Evolutionary conservation across 2,329 filamentous ascomycete genomes (phyloP).

Genomic region (Monosporascus sp.): DNA sequence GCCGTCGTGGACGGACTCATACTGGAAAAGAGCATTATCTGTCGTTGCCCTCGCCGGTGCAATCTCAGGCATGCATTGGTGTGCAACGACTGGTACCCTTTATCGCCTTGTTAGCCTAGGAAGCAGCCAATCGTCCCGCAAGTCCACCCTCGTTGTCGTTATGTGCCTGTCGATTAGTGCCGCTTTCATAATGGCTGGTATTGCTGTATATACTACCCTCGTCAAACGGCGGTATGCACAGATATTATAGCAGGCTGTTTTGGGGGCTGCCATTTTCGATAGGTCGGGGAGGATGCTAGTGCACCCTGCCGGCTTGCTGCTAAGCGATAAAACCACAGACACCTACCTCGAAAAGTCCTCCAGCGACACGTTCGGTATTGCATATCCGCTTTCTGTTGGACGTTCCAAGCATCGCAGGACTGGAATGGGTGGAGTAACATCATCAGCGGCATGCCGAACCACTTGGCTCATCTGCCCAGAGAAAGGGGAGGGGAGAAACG

Average conservation of each 20-base stretch:
- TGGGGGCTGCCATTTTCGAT: constrained; percentile 63
- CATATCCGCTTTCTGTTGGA: constrained; percentile 79
- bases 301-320: constrained; percentile 62
- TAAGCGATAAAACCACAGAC: constrained; percentile 72
- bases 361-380: constrained; percentile 69
- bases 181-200: constrained; percentile 53
- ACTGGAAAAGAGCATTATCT: constrained; percentile 68
- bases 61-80: constrained; percentile 86
- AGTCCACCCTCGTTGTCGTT: constrained; percentile 68
- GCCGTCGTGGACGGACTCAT: constrained; percentile 70
- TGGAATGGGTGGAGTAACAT: constrained; percentile 67
- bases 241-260: constrained; percentile 56
- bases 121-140: constrained; percentile 45
- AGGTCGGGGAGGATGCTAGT: constrained; percentile 61
- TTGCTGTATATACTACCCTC: constrained; percentile 49
- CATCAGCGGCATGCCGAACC: constrained; percentile 65
- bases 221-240: constrained; percentile 48
- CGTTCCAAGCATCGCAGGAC: constrained; percentile 73
- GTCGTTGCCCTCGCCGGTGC: constrained; percentile 65
- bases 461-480: constrained; percentile 51
- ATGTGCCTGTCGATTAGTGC: constrained; percentile 60
- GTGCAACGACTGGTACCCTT: constrained; percentile 63
- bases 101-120: constrained; percentile 53
- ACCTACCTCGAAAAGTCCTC: constrained; percentile 66
- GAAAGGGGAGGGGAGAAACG: constrained; percentile 29